A percentile compares a stretch with the other conserved stretches of the same genome.
Conservation (phyloP, 495 filamentous ascomycete genomes). For the Jackrogersella multiformis region DNA sequence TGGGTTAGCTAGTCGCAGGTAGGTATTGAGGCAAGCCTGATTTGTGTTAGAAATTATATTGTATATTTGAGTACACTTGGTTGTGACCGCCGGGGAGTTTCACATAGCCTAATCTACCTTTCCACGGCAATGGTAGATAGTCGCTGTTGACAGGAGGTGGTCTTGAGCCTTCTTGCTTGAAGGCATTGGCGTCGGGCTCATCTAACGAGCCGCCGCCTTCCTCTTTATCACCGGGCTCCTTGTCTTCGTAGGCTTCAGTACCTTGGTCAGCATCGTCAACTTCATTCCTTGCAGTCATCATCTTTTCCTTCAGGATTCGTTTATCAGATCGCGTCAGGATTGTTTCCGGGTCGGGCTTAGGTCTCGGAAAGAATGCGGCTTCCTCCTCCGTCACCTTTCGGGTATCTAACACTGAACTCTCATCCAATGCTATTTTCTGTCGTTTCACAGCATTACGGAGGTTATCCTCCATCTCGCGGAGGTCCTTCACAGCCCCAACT, state of each 20-base stretch:
- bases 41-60: constrained; percentile 29
- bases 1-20: constrained; percentile 84
- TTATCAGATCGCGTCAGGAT: constrained; percentile 4
- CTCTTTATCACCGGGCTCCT: constrained; percentile 45
- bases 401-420: constrained; percentile 21
- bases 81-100: constrained; percentile 45
- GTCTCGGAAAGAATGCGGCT: constrained; percentile 21
- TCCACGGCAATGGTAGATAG: constrained; percentile 91
- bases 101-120: constrained; percentile 90
- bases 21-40: constrained; percentile 90
- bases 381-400: neutral
- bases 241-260: constrained; percentile 40
- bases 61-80: constrained; percentile 1
- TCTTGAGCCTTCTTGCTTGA: constrained; percentile 60
- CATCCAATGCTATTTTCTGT: constrained; percentile 42
- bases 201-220: constrained; percentile 9
- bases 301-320: neutral
- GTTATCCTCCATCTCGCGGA: constrained; percentile 46
- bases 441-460: constrained; percentile 36
- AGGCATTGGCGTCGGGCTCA: constrained; percentile 49
- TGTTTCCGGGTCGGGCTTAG: constrained; percentile 5
- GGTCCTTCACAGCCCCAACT: constrained; percentile 23
- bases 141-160: constrained; percentile 84
- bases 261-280: constrained; percentile 28
- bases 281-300: neutral